Percentiles rank a stretch among this genome's conserved stretches.
Conservation (phyloP, 257 asterid genomes). For the Verbena officinalis region DNA sequence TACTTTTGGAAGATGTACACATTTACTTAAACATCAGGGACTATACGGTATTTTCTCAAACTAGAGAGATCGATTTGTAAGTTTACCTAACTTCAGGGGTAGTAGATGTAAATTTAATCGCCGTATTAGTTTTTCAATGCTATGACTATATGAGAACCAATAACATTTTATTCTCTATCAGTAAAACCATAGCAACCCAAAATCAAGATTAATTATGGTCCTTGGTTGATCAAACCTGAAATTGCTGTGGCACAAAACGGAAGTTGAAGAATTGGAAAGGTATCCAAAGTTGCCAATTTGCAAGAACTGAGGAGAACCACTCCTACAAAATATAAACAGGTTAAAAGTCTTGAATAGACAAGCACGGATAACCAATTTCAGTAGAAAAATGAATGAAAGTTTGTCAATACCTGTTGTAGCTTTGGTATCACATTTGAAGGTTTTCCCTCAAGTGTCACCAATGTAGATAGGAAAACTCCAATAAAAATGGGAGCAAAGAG, state of each 20-base stretch:
- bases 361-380: neutral
- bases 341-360: neutral
- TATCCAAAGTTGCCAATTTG: slow-evolving; percentile 93
- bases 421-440: slow-evolving; percentile 65
- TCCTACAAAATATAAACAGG: slow-evolving; percentile 44
- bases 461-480: slow-evolving; percentile 60
- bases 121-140: too few species aligned
- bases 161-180: neutral
- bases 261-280: slow-evolving; percentile 91
- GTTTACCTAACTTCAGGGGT: too few species aligned
- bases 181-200: neutral
- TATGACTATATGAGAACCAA: too few species aligned
- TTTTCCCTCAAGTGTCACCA: slow-evolving; percentile 72
- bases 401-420: slow-evolving; percentile 66
- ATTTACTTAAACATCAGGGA: too few species aligned
- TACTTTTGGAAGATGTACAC: too few species aligned
- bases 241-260: slow-evolving; percentile 87
- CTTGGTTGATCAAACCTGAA: slow-evolving; percentile 57
- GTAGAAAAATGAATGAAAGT: slow-evolving; percentile 3
- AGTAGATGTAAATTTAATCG: too few species aligned
- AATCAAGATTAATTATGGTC: slow-evolving; percentile 11
- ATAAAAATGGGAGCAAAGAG: slow-evolving; percentile 71
- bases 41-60: too few species aligned
- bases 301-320: slow-evolving; percentile 85
- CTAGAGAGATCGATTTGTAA: too few species aligned